These are phyloP conservation scores for Pontederia crassipes DNA, from an alignment of 176 grass and related monocot species.

Conservation along the genomic window DNA sequence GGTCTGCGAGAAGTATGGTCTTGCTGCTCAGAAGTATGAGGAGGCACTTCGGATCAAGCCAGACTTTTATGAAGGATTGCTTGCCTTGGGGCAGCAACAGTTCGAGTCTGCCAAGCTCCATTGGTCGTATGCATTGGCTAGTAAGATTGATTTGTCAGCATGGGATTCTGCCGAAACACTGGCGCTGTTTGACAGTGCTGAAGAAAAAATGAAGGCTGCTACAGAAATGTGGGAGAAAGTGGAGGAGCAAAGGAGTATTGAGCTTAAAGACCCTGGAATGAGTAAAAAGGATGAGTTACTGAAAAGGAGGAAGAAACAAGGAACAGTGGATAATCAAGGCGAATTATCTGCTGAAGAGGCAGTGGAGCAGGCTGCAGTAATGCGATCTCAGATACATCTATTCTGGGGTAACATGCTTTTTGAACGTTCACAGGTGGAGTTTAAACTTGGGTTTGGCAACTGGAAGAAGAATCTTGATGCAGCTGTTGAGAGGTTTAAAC, in stretches of 20 bases:
- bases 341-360: slow-evolving; percentile 73
- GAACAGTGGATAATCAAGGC: slow-evolving; percentile 34
- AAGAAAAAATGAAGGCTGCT: slow-evolving; percentile 78
- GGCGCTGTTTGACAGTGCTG: slow-evolving; percentile 73
- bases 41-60: slow-evolving; percentile 78
- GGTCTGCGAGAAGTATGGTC: slow-evolving; percentile 66
- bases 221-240: slow-evolving; percentile 98
- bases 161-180: slow-evolving; percentile 87
- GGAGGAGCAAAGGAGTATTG: slow-evolving; percentile 68
- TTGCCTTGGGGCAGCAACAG: slow-evolving; percentile 95
- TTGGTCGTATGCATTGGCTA: slow-evolving; percentile 90
- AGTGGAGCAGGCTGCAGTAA: slow-evolving; percentile 69
- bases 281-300: slow-evolving; percentile 56
- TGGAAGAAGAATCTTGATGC: slow-evolving; percentile 92
- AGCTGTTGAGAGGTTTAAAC: slow-evolving; percentile 74
- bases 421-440: slow-evolving; percentile 93
- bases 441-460: slow-evolving; percentile 59
- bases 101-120: slow-evolving; percentile 94
- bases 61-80: slow-evolving; percentile 94
- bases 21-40: slow-evolving; percentile 74
- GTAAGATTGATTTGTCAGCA: slow-evolving; percentile 59
- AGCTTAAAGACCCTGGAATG: slow-evolving; percentile 47
- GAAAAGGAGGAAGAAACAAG: slow-evolving; percentile 62
- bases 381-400: slow-evolving; percentile 95
- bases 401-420: slow-evolving; percentile 99